A percentile compares a stretch with the other conserved stretches of the same genome.
Evolutionary conservation across 306 rosid genomes (phyloP).

Genomic region (Vigna nakashimae): DNA sequence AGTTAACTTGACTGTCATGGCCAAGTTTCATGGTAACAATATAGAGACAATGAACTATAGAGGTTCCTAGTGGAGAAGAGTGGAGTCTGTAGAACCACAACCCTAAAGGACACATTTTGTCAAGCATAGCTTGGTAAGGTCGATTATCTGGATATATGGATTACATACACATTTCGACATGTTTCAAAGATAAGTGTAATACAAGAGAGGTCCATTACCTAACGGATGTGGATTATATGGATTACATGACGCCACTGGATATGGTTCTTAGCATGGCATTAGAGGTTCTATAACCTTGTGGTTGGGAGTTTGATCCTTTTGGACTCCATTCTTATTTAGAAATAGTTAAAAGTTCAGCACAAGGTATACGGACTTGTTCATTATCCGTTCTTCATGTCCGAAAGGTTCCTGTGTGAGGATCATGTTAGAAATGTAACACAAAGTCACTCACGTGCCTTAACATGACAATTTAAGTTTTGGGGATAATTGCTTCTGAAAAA

Average conservation of each 20-base stretch:
- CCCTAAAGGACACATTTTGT: neutral
- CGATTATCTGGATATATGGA: neutral
- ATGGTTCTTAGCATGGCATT: too few species aligned
- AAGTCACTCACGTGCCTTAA: neutral
- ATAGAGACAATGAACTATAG: neutral
- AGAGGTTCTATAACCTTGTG: neutral
- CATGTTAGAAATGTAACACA: neutral
- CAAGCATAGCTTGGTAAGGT: neutral
- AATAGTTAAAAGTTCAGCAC: neutral
- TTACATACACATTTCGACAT: neutral
- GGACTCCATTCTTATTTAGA: neutral
- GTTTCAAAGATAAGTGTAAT: too few species aligned
- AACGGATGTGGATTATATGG: too few species aligned
- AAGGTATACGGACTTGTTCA: neutral
- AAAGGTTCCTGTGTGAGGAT: neutral
- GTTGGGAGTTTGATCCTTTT: neutral
- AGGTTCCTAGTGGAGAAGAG: neutral
- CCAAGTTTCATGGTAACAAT: neutral
- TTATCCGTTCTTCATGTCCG: neutral
- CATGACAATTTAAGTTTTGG: neutral
- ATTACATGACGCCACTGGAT: too few species aligned
- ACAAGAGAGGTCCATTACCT: too few species aligned
- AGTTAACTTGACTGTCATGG: neutral
- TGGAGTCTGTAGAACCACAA: neutral
- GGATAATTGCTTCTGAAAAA: neutral